Evolutionary conservation across 768 basidiomycete genomes (phyloP), one percentile per base, ranked within the genome.

Genomic region (Lepiota brunneoincarnata): DNA sequence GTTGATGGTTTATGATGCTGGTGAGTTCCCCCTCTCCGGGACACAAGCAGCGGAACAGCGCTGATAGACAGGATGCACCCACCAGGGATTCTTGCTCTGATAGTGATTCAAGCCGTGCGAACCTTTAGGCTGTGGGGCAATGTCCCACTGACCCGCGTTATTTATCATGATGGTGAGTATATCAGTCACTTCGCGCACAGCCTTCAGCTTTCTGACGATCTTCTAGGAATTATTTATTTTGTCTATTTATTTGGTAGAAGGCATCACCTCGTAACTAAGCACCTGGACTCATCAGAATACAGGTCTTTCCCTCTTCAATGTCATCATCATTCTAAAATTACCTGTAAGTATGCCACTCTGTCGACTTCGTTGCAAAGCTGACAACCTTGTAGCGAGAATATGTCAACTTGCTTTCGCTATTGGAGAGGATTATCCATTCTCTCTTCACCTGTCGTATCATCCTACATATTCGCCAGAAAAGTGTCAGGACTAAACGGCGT

Each of bases 181-280:
- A 28, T 45, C 14, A 4, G 34, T 28, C 43, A 24, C 15, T 14
- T 31, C 24, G 9, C 21, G 35, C 21, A 31, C 7, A 18, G 6
- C 9, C n/a, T 49, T 34, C 24, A 11, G 28, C 23, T 11, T 7
- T 17, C 51, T 43, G 20, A 41, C 21, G 34, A 9, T 17, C 7
- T 20, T n/a, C 24, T 34, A 57, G 56, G 51, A 40, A 51, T 57
- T 43, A 48, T 53, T 46, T 57, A 57, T 53, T 57, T 52, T 38
- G 31, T 34, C 11, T 57, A 57, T 42, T 49, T 57, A 37, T 53
- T 57, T 38, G 24, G 50, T 57, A 23, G 34, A 39, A 24, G 28
- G 17, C 18, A 36, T 18, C 31, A 21, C n/a, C 24, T 38, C 14
- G 21, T 41, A 12, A 17, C 17, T 15, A 21, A 3, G 37, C 10